Conservation (phyloP, 176 grass and related monocot species). For the Thinopyrum elongatum region DNA sequence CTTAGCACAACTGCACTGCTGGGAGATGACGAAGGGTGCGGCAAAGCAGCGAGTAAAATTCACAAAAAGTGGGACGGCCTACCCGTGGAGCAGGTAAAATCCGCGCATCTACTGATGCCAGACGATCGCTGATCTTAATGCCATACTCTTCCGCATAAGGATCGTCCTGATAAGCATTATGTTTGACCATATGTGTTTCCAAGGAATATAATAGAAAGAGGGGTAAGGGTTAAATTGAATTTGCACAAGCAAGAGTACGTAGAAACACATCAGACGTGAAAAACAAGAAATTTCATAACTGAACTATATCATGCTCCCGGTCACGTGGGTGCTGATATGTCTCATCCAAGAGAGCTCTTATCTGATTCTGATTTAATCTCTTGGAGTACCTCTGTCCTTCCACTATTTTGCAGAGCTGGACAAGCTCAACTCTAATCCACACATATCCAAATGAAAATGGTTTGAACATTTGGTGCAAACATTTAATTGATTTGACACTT, state of each 20-base stretch:
- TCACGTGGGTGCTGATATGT: too few species aligned
- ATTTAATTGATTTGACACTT: not conserved
- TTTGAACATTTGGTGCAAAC: not conserved
- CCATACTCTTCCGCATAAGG: conserved; percentile 93
- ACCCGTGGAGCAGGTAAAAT: conserved; percentile 93
- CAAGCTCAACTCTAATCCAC: not conserved
- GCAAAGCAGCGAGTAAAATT: not conserved
- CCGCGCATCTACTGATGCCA: conserved; percentile 81
- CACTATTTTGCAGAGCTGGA: conserved; percentile 88
- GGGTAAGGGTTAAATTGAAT: not conserved
- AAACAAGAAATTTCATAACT: not conserved
- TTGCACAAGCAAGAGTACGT: not conserved
- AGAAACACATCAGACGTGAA: not conserved
- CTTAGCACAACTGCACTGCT: not conserved
- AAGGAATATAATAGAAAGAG: not conserved
- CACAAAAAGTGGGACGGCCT: conserved; percentile 1
- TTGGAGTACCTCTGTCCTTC: conserved; percentile 93
- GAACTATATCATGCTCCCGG: too few species aligned
- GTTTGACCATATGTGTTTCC: conserved; percentile 57
- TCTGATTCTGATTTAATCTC: conserved; percentile 71
- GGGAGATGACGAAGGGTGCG: not conserved
- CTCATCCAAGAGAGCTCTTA: too few species aligned
- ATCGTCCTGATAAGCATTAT: conserved; percentile 78
- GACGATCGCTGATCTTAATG: conserved; percentile 82
- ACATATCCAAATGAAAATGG: not conserved